These are phyloP conservation scores for Neolentinus lepideus DNA, from an alignment of 1,284 basidiomycete species.

Conservation along the genomic window DNA sequence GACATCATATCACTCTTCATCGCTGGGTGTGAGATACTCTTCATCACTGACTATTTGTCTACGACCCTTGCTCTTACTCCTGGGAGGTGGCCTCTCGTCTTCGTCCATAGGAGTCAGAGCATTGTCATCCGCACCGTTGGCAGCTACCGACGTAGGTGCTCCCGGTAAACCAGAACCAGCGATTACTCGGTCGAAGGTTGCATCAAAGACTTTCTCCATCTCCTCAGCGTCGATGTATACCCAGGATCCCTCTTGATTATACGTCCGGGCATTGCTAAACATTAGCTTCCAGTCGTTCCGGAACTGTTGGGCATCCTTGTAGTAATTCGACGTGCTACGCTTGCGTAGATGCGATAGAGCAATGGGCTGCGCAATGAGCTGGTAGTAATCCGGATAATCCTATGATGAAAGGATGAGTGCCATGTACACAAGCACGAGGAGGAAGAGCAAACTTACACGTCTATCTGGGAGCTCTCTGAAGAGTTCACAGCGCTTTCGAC, in stretches of 20 bases:
- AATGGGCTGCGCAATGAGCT: slow-evolving; percentile 68
- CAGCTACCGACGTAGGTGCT: slow-evolving; percentile 36
- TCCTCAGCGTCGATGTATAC: slow-evolving; percentile 91
- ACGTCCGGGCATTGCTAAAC: slow-evolving; percentile 90
- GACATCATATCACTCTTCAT: slow-evolving; percentile 21
- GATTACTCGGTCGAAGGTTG: slow-evolving; percentile 51
- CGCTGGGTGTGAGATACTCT: slow-evolving; percentile 37
- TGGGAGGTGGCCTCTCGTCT: slow-evolving; percentile 50
- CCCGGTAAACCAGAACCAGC: slow-evolving; percentile 68
- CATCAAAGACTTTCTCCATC: slow-evolving; percentile 82
- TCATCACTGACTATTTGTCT: slow-evolving; percentile 75
- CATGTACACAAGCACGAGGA: neutral
- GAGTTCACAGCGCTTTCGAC: slow-evolving; percentile 76
- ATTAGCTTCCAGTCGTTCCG: slow-evolving; percentile 83
- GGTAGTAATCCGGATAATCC: slow-evolving; percentile 88
- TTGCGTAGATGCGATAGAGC: slow-evolving; percentile 86
- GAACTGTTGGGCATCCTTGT: slow-evolving; percentile 74
- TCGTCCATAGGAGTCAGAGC: slow-evolving; percentile 75
- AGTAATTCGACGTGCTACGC: slow-evolving; percentile 64
- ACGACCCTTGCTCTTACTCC: slow-evolving; percentile 40
- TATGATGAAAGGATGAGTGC: slow-evolving; percentile 22
- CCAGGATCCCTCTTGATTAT: slow-evolving; percentile 86
- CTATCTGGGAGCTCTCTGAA: slow-evolving; percentile 78
- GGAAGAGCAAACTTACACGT: slow-evolving; percentile 37
- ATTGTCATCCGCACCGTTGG: slow-evolving; percentile 44